Conservation (phyloP, 164 flowering plant genomes). For the Euptelea pleiosperma region DNA sequence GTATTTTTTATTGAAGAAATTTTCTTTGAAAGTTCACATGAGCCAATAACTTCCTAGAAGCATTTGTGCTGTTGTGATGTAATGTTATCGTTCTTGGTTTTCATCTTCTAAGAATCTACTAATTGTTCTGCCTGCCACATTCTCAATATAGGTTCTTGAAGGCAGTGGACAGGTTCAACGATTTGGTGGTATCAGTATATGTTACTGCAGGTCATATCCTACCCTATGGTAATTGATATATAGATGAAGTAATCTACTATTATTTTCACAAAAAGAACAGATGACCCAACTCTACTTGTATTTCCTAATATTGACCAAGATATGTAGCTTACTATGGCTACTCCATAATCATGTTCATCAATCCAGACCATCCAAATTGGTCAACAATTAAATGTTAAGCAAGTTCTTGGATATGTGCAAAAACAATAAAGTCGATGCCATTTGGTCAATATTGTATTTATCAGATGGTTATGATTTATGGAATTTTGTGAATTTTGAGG, state of each 20-base stretch:
- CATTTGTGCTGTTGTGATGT: background rate
- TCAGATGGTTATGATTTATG: no score
- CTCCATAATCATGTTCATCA: no score
- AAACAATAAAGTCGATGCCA: no score
- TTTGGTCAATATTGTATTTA: no score
- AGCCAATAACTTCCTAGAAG: background rate
- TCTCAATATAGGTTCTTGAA: conserved; percentile 74
- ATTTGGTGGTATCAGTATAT: conserved; percentile 87
- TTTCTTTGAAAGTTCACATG: conserved; percentile 1
- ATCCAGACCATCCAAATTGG: no score
- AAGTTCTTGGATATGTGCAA: background rate
- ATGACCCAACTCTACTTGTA: no score
- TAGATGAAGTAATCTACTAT: no score
- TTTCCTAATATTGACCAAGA: no score
- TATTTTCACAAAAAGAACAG: no score
- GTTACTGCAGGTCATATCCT: conserved; percentile 99
- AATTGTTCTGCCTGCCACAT: background rate
- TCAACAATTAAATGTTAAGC: background rate
- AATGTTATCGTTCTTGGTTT: background rate
- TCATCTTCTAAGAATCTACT: background rate
- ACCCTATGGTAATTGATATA: background rate
- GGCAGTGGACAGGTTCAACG: conserved; percentile 83
- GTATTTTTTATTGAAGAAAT: background rate
- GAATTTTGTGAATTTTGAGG: no score
- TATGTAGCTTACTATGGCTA: no score